These are phyloP conservation scores for Cyclotella distinguenda DNA, from an alignment of 108 stramenopile genomes.

Conservation along the genomic window DNA sequence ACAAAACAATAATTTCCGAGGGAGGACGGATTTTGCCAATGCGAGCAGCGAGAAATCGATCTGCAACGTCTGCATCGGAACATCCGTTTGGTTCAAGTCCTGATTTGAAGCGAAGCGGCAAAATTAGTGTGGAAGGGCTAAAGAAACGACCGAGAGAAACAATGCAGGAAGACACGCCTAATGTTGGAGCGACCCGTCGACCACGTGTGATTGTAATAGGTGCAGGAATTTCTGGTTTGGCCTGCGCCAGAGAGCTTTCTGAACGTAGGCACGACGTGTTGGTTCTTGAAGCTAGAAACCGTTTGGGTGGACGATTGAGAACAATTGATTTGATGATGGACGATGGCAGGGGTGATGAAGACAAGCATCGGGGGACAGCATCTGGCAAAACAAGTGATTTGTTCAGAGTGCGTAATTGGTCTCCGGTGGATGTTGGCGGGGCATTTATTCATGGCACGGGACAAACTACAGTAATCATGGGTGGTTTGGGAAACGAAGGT, in stretches of 20 bases:
- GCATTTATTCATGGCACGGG: conserved; percentile 91
- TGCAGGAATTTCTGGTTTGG: conserved; percentile 72
- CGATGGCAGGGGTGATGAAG: conserved; percentile 1
- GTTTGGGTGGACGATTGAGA: conserved; percentile 70
- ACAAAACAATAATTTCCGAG: neutral
- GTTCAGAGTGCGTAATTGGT: conserved; percentile 24
- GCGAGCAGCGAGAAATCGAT: neutral
- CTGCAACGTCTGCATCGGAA: neutral
- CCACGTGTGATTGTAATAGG: conserved; percentile 73
- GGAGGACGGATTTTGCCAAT: neutral
- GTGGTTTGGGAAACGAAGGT: conserved; percentile 2
- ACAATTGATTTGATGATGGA: conserved; percentile 46
- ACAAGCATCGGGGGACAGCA: neutral
- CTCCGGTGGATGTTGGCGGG: conserved; percentile 74
- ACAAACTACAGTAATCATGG: conserved; percentile 12
- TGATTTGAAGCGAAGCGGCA: too few species aligned
- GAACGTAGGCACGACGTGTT: conserved; percentile 75
- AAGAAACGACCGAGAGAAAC: neutral
- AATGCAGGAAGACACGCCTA: neutral
- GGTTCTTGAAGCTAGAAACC: conserved; percentile 68
- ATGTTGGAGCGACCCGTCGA: conserved; percentile 31
- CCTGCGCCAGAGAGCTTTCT: conserved; percentile 71
- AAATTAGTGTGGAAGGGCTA: too few species aligned
- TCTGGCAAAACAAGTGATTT: conserved; percentile 12
- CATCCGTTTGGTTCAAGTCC: too few species aligned